These are phyloP conservation scores for Angomonas desouzai DNA, from an alignment of 208 protist genomes.

Conservation along the genomic window DNA sequence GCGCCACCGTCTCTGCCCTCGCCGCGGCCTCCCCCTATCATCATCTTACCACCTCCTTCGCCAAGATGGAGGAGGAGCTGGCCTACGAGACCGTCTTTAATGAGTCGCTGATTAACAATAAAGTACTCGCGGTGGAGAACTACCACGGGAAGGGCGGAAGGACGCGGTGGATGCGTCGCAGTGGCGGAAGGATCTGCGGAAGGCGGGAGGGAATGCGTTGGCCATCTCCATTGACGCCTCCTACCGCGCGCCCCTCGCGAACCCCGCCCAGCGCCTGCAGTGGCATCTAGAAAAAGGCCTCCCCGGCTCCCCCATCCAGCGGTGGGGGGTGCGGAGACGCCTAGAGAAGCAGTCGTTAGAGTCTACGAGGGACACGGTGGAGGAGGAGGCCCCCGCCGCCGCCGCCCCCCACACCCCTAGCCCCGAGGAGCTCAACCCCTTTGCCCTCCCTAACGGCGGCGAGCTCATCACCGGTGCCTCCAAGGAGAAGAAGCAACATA, in stretches of 20 bases:
- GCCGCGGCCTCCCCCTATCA: constrained; percentile 44
- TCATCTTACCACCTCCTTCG: constrained; percentile 55
- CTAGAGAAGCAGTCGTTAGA: neutral
- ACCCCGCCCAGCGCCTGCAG: constrained; percentile 1
- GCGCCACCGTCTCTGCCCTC: neutral
- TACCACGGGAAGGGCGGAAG: neutral
- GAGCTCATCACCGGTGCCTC: constrained; percentile 13
- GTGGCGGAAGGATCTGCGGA: constrained; percentile 31
- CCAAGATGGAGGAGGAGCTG: constrained; percentile 72
- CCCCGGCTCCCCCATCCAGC: constrained; percentile 1
- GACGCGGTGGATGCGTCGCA: constrained; percentile 19
- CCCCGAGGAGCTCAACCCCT: constrained; percentile 6
- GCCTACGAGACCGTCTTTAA: constrained; percentile 30
- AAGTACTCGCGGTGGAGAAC: constrained; percentile 2
- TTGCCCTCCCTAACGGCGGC: constrained; percentile 9
- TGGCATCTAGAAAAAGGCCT: constrained; percentile 2
- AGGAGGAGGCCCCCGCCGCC: neutral
- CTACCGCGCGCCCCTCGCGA: constrained; percentile 38
- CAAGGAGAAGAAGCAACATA: neutral
- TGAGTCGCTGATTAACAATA: constrained; percentile 18
- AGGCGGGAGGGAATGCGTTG: constrained; percentile 37
- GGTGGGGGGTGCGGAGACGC: constrained; percentile 5
- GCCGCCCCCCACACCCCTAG: neutral
- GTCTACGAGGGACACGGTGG: neutral
- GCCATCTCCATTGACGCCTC: constrained; percentile 33